These are phyloP conservation scores for Colletotrichum acutatum DNA, from an alignment of 2,329 filamentous ascomycete genomes.

Conservation along the genomic window DNA sequence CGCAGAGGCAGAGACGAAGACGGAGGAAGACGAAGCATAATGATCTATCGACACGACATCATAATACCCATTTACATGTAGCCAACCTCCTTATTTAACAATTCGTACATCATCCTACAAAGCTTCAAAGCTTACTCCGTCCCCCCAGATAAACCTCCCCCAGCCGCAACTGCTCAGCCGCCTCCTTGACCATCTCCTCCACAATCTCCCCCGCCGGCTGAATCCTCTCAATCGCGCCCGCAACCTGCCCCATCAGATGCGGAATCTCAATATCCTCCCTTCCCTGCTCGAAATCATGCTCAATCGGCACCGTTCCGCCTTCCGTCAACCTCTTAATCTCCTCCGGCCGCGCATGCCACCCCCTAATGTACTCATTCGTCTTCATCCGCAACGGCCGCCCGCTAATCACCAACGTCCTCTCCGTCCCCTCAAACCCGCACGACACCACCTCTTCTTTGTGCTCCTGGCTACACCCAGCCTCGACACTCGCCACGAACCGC, in stretches of 20 bases:
- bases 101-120: not conserved
- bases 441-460: conserved; percentile 87
- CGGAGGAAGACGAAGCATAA: not conserved
- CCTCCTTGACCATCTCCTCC: conserved; percentile 87
- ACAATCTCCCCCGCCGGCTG: conserved; percentile 87
- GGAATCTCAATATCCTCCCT: conserved; percentile 86
- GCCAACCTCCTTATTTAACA: not conserved
- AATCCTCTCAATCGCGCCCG: conserved; percentile 79
- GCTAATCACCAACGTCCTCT: conserved; percentile 83
- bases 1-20: too few relatives aligned
- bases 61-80: conserved; percentile 24
- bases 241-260: conserved; percentile 94
- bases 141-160: conserved; percentile 69
- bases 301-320: conserved; percentile 80
- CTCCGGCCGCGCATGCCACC: conserved; percentile 81
- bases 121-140: conserved; percentile 54
- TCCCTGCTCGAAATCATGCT: conserved; percentile 84
- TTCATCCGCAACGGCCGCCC: conserved; percentile 84
- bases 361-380: conserved; percentile 84
- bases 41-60: not conserved
- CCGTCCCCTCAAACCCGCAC: conserved; percentile 83
- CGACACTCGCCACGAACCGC: conserved; percentile 84
- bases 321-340: conserved; percentile 79
- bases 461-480: conserved; percentile 82
- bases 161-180: conserved; percentile 72